These are phyloP conservation scores for Tinospora cordifolia DNA, from an alignment of 164 flowering plant genomes.

Conservation along the genomic window DNA sequence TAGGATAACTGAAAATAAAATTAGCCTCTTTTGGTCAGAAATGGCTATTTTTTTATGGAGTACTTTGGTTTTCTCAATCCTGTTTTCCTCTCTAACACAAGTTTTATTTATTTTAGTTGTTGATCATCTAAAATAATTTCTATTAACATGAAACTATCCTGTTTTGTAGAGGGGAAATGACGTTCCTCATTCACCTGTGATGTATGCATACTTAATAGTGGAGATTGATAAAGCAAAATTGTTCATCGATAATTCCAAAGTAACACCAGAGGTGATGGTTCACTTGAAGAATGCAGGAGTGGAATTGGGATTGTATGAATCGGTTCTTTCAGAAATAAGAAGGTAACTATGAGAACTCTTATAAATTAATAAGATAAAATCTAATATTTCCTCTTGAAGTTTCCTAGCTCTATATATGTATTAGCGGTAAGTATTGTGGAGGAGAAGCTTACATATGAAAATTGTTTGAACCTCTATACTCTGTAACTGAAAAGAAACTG, in stretches of 20 bases:
- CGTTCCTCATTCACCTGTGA: slow-evolving; percentile 86
- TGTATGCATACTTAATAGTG: slow-evolving; percentile 80
- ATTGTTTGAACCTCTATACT: no score
- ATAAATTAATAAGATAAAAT: not conserved
- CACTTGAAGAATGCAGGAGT: slow-evolving; percentile 68
- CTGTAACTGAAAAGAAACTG: no score
- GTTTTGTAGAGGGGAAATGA: slow-evolving; percentile 81
- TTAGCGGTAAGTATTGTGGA: no score
- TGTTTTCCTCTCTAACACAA: not conserved
- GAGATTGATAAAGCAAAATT: slow-evolving; percentile 50
- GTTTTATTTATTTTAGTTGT: not conserved
- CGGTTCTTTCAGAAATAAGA: slow-evolving; percentile 68
- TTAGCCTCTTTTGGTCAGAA: not conserved
- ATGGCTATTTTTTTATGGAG: not conserved
- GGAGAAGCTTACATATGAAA: no score
- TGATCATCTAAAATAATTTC: not conserved
- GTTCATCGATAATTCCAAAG: slow-evolving; percentile 63
- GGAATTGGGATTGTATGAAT: slow-evolving; percentile 70
- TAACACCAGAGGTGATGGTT: slow-evolving; percentile 57
- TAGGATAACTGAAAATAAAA: not conserved
- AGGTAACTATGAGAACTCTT: slow-evolving; percentile 33
- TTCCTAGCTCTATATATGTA: not conserved
- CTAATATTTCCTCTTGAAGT: not conserved
- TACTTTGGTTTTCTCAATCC: not conserved
- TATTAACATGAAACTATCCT: not conserved